phyloP scores from a whole-genome alignment of 2,329 filamentous ascomycete species.

The Penicillium sp. region DNA sequence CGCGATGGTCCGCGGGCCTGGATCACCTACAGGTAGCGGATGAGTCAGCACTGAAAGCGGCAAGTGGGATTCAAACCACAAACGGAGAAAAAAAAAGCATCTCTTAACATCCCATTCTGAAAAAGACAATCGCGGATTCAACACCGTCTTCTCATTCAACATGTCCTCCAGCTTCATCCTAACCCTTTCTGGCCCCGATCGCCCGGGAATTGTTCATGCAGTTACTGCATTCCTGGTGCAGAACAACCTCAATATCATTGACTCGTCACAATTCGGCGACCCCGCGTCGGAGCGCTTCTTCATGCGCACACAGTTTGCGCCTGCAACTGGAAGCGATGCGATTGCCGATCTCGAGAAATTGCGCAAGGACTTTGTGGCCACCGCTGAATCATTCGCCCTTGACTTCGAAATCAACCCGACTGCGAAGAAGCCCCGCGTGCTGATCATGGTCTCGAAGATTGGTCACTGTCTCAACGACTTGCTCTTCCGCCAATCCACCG shows the following conservation, averaged over 20 bases:
- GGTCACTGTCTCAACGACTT: conserved; percentile 82
- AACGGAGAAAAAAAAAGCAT: neutral
- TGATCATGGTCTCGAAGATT: conserved; percentile 89
- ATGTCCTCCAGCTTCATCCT: conserved; percentile 62
- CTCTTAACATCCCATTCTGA: neutral
- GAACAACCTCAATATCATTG: conserved; percentile 73
- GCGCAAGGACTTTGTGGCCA: conserved; percentile 53
- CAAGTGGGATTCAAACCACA: conserved; percentile 1
- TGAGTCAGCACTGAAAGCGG: conserved; percentile 10
- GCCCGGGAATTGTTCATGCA: conserved; percentile 78
- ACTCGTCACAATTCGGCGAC: conserved; percentile 81
- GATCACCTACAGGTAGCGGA: too few species aligned
- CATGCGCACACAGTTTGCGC: conserved; percentile 81
- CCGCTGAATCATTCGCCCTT: conserved; percentile 64
- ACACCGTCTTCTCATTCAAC: conserved; percentile 25
- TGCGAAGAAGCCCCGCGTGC: conserved; percentile 66
- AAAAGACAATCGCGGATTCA: conserved; percentile 21
- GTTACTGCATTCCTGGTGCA: conserved; percentile 73
- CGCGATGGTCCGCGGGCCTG: too few species aligned
- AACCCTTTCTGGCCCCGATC: conserved; percentile 79
- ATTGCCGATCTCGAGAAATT: conserved; percentile 49
- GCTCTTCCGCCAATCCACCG: conserved; percentile 71
- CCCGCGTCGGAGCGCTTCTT: conserved; percentile 72
- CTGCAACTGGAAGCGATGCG: conserved; percentile 32
- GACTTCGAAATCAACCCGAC: conserved; percentile 67